Evolutionary conservation across 108 stramenopile genomes (phyloP), one percentile per base, ranked within the genome.

Genomic region (Fragilaria crotonensis): DNA sequence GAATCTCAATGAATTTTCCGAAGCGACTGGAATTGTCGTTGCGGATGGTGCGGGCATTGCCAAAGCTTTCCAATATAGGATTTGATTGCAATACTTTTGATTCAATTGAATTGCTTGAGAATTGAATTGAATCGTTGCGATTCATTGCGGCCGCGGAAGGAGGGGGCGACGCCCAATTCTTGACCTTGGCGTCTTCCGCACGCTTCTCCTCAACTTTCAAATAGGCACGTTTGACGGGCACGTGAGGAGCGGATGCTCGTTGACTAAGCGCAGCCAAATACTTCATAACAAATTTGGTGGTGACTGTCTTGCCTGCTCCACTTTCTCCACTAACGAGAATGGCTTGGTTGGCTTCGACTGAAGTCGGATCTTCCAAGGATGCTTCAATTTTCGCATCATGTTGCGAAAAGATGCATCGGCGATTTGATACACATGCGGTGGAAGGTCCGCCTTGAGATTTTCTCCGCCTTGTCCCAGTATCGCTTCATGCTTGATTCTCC

Each of bases 241-340:
- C n/a, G n/a, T n/a, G n/a, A 21, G 64, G 50, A 33, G 33, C 5
- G 30, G 29, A 67, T 27, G 78, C 78, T 36, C 79, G 77, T 68
- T 85, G 73, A 47, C 81, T 83, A 45, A 93, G 64, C 3, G 80
- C 74, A 14, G 95, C 92, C 29, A 97, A 70, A 60, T 94, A 97
- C 56, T 85, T 65, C 98, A 99, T 96, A 36, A 99, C 83, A 52
- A 97, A 83, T 63, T 99, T 99, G 45, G 95, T 95, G 0, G 96
- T 96, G 25, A 97, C 98, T 5, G 97, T 99, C 63, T 98, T 99
- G 14, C 96, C 96, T n/a, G 98, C 94, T 11, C 98, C 98, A 53
- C 69, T 73, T 73, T 98, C 98, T 25, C 90, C 90, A 57, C 79
- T 81, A 0, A 92, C 84, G 0, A 95, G 68, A 63, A 95, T 92